phyloP scores from a whole-genome alignment of 1,284 basidiomycete genomes.

The Boletus mariae region DNA sequence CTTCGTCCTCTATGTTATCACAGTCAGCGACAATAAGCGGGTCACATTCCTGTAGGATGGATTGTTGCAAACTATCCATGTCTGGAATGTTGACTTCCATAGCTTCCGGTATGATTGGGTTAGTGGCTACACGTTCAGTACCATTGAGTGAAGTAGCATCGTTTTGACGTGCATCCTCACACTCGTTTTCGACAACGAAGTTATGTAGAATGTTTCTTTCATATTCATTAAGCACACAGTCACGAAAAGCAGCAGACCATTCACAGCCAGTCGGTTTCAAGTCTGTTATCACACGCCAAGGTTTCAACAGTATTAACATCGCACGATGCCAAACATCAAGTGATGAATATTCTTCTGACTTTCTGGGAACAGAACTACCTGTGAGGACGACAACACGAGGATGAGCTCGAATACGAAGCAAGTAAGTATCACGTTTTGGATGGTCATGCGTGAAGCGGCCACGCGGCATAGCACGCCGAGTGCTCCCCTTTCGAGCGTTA shows the following conservation, averaged over 20 bases:
- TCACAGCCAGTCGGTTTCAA: neutral
- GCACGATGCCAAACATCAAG: neutral
- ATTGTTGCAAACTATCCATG: no score
- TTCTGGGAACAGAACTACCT: neutral
- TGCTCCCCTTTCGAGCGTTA: no score
- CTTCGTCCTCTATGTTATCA: no score
- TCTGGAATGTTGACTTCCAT: no score
- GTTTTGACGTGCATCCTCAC: neutral
- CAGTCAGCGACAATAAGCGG: no score
- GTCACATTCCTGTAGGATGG: no score
- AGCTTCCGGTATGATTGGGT: no score
- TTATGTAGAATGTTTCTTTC: neutral
- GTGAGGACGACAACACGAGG: neutral
- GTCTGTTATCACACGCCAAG: neutral
- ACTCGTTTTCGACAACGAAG: neutral
- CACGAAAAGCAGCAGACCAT: no score
- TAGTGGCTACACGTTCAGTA: no score
- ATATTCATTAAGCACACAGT: neutral
- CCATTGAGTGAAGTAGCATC: no score
- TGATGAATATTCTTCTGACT: neutral
- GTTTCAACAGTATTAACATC: neutral
- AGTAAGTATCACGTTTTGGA: neutral
- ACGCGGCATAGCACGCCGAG: no score
- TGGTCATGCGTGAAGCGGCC: neutral
- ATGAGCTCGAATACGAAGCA: neutral